phyloP scores from a whole-genome alignment of 2,329 filamentous ascomycete species.

The Apiospora koreana region DNA sequence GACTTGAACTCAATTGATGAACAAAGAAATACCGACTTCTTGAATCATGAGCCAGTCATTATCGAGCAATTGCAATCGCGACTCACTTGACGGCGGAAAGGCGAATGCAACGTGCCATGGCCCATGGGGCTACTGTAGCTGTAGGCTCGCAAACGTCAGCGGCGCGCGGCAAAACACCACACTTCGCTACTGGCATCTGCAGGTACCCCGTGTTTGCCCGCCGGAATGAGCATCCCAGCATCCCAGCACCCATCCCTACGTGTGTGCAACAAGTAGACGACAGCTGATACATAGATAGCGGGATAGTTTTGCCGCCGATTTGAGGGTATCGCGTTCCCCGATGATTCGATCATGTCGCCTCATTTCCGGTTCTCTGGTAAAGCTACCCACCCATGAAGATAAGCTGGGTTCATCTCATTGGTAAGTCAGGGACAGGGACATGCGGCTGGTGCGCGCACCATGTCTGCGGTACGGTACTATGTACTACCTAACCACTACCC shows the following conservation, averaged over 20 bases:
- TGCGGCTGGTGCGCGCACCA: conserved; percentile 7
- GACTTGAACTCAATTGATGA: background rate
- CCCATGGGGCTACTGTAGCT: too few species aligned
- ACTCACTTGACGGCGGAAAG: background rate
- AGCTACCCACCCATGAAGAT: conserved; percentile 9
- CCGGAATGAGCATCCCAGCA: background rate
- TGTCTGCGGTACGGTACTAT: background rate
- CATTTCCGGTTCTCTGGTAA: conserved; percentile 7
- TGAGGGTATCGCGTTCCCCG: conserved; percentile 2
- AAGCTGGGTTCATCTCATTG: conserved; percentile 10
- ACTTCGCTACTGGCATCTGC: conserved; percentile 3
- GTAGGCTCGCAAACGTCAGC: background rate
- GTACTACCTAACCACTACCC: background rate
- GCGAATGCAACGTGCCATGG: conserved; percentile 3
- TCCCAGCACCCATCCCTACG: background rate
- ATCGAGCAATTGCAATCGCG: conserved; percentile 3
- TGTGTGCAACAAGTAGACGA: background rate
- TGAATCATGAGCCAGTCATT: background rate
- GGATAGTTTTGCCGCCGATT: background rate
- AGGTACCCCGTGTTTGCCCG: background rate
- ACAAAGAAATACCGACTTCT: background rate
- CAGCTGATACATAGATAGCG: background rate
- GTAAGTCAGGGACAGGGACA: background rate
- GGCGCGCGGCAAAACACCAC: background rate
- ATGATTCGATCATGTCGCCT: conserved; percentile 3